A percentile compares a stretch with the other conserved stretches of the same genome.
These are phyloP conservation scores for Vigna reflexopilosa DNA, from an alignment of 306 rosid genomes.

Conservation along the genomic window DNA sequence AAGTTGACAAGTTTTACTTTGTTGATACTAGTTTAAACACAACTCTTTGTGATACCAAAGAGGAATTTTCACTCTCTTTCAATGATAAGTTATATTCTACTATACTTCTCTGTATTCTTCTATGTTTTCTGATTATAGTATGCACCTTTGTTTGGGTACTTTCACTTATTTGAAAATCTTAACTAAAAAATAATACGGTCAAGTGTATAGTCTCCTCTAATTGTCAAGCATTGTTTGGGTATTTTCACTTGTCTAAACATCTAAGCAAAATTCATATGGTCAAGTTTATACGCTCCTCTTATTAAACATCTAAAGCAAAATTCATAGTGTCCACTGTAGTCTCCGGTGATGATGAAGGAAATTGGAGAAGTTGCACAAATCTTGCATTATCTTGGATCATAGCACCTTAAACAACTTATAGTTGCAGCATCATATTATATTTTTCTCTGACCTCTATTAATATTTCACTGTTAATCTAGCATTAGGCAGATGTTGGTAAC, in stretches of 20 bases:
- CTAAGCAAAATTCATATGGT: not conserved
- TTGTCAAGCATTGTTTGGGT: not conserved
- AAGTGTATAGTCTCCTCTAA: not conserved
- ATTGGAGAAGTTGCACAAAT: not conserved
- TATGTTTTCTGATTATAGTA: not conserved
- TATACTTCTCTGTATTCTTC: too few species aligned
- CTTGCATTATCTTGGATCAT: not conserved
- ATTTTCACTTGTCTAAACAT: not conserved
- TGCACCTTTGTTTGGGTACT: not conserved
- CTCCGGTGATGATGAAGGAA: not conserved
- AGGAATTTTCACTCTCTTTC: too few species aligned
- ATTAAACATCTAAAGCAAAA: not conserved
- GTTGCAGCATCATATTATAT: conserved; percentile 11
- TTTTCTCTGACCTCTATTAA: not conserved
- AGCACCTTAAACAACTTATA: not conserved
- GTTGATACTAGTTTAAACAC: too few species aligned
- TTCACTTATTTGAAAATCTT: not conserved
- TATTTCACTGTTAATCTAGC: not conserved
- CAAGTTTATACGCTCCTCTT: not conserved
- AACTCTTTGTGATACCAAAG: too few species aligned
- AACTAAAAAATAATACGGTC: not conserved
- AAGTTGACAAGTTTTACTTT: too few species aligned
- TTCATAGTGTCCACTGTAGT: not conserved
- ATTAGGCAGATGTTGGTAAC: not conserved
- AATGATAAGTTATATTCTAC: too few species aligned